These are phyloP conservation scores for Pseudocercospora musae DNA, from an alignment of 2,329 filamentous ascomycete genomes.

Conservation along the genomic window DNA sequence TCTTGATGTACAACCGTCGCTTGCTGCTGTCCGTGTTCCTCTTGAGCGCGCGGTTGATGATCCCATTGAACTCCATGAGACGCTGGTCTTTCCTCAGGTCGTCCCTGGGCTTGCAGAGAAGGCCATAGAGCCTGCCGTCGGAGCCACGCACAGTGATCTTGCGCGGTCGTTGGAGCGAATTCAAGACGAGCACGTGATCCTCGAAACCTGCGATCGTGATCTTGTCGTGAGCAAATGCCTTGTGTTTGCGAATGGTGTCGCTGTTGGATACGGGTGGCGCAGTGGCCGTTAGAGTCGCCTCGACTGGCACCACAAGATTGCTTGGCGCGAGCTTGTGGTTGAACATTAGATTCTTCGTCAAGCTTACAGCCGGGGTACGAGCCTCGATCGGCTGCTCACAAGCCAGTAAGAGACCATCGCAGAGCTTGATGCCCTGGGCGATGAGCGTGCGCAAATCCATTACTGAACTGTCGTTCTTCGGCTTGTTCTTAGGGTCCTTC, in stretches of 20 bases:
- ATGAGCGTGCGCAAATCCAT: conserved; percentile 70
- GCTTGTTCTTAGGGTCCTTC: conserved; percentile 54
- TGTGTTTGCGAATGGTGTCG: conserved; percentile 66
- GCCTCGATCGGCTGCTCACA: conserved; percentile 76
- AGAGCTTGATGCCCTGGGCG: conserved; percentile 74
- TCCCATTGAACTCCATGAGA: conserved; percentile 97
- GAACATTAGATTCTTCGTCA: conserved; percentile 76
- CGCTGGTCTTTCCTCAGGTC: conserved; percentile 96
- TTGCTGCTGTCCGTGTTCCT: conserved; percentile 86
- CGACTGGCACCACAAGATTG: conserved; percentile 82
- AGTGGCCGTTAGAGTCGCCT: conserved; percentile 76
- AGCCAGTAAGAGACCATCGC: conserved; percentile 73
- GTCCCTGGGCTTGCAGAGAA: conserved; percentile 97
- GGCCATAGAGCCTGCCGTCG: conserved; percentile 81
- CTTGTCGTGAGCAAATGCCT: conserved; percentile 81
- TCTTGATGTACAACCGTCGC: conserved; percentile 90
- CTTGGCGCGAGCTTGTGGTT: conserved; percentile 79
- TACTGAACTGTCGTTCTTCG: conserved; percentile 51
- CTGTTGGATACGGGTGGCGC: conserved; percentile 71
- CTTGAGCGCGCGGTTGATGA: conserved; percentile 94
- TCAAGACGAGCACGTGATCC: conserved; percentile 85
- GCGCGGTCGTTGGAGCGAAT: conserved; percentile 86
- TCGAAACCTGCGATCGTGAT: conserved; percentile 77
- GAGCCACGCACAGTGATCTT: conserved; percentile 85
- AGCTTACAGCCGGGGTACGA: conserved; percentile 68